Percentiles rank a stretch among this genome's conserved stretches.
Evolutionary conservation across 1,284 basidiomycete genomes (phyloP).

Genomic region (Ustilago tritici): DNA sequence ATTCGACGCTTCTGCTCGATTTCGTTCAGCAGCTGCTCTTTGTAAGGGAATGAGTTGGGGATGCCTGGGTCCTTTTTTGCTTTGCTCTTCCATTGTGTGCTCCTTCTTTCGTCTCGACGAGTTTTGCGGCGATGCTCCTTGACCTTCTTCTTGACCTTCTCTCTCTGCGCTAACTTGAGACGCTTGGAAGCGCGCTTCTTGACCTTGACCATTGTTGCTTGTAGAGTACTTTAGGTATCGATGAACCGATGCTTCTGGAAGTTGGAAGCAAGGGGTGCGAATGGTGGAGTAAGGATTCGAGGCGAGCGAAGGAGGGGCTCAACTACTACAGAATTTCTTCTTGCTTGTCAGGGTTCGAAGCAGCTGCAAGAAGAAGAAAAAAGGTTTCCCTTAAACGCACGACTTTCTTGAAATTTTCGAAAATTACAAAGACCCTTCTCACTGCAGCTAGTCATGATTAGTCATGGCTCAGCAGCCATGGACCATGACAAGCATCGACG

Average conservation of each 20-base stretch:
- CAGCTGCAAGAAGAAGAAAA: constrained; percentile 19
- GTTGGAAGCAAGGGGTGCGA: constrained; percentile 6
- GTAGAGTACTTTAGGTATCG: neutral
- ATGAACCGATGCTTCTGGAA: constrained; percentile 6
- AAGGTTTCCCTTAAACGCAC: constrained; percentile 2
- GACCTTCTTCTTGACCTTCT: constrained; percentile 67
- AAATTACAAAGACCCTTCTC: constrained; percentile 7
- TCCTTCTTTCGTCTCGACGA: constrained; percentile 81
- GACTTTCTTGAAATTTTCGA: constrained; percentile 30
- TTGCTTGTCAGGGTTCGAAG: constrained; percentile 10
- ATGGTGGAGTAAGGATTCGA: neutral
- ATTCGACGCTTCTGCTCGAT: constrained; percentile 62
- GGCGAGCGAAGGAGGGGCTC: neutral
- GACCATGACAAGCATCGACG: neutral
- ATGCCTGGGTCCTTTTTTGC: constrained; percentile 91
- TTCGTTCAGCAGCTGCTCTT: constrained; percentile 94
- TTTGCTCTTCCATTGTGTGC: constrained; percentile 79
- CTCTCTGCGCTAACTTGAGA: constrained; percentile 61
- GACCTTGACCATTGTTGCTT: constrained; percentile 54
- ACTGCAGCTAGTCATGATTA: constrained; percentile 19
- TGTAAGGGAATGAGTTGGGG: constrained; percentile 96
- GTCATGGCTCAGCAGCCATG: constrained; percentile 16
- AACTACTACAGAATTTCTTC: neutral
- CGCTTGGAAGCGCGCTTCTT: constrained; percentile 66
- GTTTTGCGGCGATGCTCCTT: constrained; percentile 67